Evolutionary conservation across 2,329 filamentous ascomycete genomes (phyloP).

Genomic region (Xylaria arbuscula): DNA sequence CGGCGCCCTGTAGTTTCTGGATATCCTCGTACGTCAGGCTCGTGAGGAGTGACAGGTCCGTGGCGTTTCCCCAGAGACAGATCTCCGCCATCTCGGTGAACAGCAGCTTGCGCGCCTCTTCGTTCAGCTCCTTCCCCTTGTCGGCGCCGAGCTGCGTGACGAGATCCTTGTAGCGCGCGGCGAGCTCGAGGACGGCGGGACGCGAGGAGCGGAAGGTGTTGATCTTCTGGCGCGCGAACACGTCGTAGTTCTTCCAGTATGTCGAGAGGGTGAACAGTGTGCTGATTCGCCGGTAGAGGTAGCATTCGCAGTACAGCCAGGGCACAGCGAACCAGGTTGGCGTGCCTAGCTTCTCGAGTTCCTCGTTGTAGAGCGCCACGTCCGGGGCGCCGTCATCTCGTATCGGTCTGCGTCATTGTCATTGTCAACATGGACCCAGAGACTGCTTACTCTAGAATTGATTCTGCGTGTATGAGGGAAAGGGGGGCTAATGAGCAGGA

Average conservation of each 20-base stretch:
- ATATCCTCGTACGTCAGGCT: conserved; percentile 95
- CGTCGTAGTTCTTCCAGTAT: conserved; percentile 90
- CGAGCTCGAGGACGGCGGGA: conserved; percentile 84
- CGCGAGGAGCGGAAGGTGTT: conserved; percentile 92
- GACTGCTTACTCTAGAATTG: too few relatives aligned
- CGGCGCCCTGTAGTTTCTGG: conserved; percentile 91
- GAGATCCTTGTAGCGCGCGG: conserved; percentile 80
- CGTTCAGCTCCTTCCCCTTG: conserved; percentile 62
- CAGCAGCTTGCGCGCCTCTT: conserved; percentile 78
- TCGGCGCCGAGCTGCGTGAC: conserved; percentile 70
- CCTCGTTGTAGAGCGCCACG: conserved; percentile 84
- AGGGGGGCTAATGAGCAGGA: neutral
- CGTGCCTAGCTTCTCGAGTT: conserved; percentile 78
- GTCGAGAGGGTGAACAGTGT: conserved; percentile 80
- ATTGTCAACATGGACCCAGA: neutral
- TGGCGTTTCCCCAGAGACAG: conserved; percentile 97
- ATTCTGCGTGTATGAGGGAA: neutral
- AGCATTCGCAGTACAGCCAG: conserved; percentile 95
- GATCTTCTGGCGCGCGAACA: conserved; percentile 91
- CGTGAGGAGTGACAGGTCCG: conserved; percentile 90
- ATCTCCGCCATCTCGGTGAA: conserved; percentile 97
- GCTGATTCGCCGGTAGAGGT: conserved; percentile 88
- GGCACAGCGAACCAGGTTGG: conserved; percentile 85
- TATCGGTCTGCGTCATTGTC: conserved; percentile 67
- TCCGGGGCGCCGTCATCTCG: conserved; percentile 81